These are phyloP conservation scores for Ziziphus jujuba DNA, from an alignment of 306 rosid genomes.

Conservation along the genomic window DNA sequence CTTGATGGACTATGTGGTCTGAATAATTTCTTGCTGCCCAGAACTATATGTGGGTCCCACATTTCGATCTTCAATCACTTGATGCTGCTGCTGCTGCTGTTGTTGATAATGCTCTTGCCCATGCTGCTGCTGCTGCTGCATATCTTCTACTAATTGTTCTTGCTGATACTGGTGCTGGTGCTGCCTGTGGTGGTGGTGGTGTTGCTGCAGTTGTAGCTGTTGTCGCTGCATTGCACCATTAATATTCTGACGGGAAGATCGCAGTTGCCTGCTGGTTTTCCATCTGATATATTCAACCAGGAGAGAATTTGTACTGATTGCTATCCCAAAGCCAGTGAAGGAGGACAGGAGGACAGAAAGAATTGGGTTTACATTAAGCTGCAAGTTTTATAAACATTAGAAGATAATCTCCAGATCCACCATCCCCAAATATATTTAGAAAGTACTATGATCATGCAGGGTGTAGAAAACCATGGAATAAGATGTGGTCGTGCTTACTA, in stretches of 20 bases:
- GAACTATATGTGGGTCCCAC: conserved; percentile 5
- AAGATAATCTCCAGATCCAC: conserved; percentile 1
- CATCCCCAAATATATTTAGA: background rate
- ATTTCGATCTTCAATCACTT: conserved; percentile 14
- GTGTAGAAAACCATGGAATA: conserved; percentile 8
- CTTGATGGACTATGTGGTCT: background rate
- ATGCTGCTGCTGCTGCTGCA: conserved; percentile 21
- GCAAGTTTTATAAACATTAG: conserved; percentile 29
- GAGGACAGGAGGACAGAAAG: conserved; percentile 71
- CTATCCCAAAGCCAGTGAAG: conserved; percentile 75
- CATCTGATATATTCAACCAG: conserved; percentile 60
- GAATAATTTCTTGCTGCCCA: conserved; percentile 10
- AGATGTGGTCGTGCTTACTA: conserved; percentile 55
- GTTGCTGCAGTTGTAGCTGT: conserved; percentile 30
- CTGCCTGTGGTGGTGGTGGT: conserved; percentile 23
- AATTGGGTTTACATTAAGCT: conserved; percentile 57
- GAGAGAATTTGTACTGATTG: conserved; percentile 59
- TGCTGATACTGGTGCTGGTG: conserved; percentile 20
- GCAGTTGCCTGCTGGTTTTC: conserved; percentile 59
- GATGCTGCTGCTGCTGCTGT: conserved; percentile 17
- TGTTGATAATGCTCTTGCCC: conserved; percentile 9
- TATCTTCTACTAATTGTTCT: conserved; percentile 7
- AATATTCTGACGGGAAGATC: conserved; percentile 34
- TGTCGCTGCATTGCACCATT: conserved; percentile 26
- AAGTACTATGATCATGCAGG: background rate